Base-by-base conservation (phyloP, 2,329 filamentous ascomycete species). In the Trichophyton schoenleinii region DNA sequence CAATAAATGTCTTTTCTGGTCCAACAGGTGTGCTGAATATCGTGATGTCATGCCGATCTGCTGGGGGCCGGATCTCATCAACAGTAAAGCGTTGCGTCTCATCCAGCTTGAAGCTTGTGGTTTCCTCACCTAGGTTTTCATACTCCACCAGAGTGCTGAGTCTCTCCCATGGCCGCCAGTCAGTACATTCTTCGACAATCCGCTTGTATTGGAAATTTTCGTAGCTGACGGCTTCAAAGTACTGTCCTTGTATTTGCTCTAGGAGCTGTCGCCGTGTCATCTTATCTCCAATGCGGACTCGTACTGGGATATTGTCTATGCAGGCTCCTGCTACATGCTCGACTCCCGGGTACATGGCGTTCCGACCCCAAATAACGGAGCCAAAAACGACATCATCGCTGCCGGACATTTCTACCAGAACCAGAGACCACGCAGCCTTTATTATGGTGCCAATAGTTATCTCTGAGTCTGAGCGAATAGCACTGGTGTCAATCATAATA, bases 301-400 rank as follows among this genome's bases (percentile, higher is more conserved):
- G 73, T 15, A 77, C 68, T 0, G 75, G 75, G 4, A 77, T 70
- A 0, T 75, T 77, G 4, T 74, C 74, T 58, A 78, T 76, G 70
- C 75, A 75, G 1, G 75, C 75, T 0, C 75, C 75, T 62, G 74
- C 73, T 42, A 78, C 76, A 28, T 73, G 65, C 57, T 76, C 75
- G 41, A 76, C 70, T 4, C 71, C 74, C 4, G 68, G 64, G 11
- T 77, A 62, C 1, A 73, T 66, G 22, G 72, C 70, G 1, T 73
- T 75, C 42, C 75, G 72, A 20, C 75, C 75, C 0, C 75, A 75
- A 20, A 77, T 66, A 0, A 74, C 77, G 64, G 75, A 74, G 9
- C 75, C 75, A 60, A 77, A 77, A 2, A 77, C 66, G n/a, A 77
- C 69, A 57, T 77, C 74, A 15, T 72, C 60, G 20, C 71, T 69